A percentile compares a stretch with the other conserved stretches of the same genome.
phyloP scores from a whole-genome alignment of 2,329 filamentous ascomycete genomes.

The Colletotrichum echinochloae region DNA sequence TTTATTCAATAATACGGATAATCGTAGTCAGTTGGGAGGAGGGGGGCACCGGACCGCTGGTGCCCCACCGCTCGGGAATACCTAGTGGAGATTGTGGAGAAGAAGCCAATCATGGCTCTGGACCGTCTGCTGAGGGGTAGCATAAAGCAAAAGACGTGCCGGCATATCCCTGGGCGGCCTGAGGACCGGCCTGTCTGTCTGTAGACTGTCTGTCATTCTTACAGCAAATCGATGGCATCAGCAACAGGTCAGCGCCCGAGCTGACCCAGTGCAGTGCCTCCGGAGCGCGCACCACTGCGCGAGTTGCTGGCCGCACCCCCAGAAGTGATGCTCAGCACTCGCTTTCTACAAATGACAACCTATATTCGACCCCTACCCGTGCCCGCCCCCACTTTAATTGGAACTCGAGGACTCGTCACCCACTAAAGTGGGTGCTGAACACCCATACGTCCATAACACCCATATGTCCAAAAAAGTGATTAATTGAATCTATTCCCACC shows the following conservation, averaged over 20 bases:
- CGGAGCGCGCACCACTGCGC: not conserved
- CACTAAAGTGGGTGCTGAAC: too few species aligned
- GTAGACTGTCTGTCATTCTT: not conserved
- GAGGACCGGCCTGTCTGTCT: not conserved
- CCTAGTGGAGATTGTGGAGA: not conserved
- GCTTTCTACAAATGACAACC: too few species aligned
- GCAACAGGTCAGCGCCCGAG: not conserved
- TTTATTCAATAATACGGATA: not conserved
- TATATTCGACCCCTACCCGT: too few species aligned
- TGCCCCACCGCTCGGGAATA: not conserved
- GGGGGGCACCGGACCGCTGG: conserved; percentile 3
- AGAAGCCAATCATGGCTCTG: not conserved
- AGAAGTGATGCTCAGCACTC: not conserved
- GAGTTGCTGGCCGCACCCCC: not conserved
- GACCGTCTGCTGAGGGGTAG: conserved; percentile 15
- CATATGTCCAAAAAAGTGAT: too few species aligned
- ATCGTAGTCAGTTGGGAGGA: conserved; percentile 2
- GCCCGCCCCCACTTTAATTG: too few species aligned
- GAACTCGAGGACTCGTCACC: too few species aligned
- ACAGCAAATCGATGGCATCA: not conserved
- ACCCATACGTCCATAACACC: too few species aligned
- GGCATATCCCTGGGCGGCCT: not conserved
- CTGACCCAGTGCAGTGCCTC: not conserved
- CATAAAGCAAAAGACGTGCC: not conserved
- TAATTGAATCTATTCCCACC: too few species aligned